Evolutionary conservation across 164 flowering plant species (phyloP).

Genomic region (Umbellularia californica): DNA sequence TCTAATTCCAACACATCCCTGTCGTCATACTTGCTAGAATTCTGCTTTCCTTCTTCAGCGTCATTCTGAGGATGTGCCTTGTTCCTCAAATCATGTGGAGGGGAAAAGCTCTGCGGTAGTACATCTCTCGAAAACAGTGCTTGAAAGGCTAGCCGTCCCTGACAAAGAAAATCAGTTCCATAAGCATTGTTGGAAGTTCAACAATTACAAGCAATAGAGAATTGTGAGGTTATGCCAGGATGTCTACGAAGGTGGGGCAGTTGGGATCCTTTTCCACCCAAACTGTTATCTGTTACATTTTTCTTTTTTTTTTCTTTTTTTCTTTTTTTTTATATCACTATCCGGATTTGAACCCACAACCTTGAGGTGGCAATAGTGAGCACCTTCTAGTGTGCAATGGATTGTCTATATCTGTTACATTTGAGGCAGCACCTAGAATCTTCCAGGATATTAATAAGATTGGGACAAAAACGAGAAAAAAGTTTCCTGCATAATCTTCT

Average conservation of each 20-base stretch:
- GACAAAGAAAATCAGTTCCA: conserved; percentile 16
- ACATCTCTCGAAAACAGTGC: conserved; percentile 75
- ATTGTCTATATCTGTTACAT: too few relatives aligned
- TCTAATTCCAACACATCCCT: conserved; percentile 25
- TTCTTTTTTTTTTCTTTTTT: too few relatives aligned
- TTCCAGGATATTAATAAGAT: not conserved
- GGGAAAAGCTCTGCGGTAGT: conserved; percentile 90
- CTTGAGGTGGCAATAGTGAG: too few relatives aligned
- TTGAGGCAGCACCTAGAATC: not conserved
- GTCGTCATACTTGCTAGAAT: conserved; percentile 14
- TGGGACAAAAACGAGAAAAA: not conserved
- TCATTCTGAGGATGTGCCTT: conserved; percentile 19
- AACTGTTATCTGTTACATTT: not conserved
- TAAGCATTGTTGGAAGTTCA: conserved; percentile 7
- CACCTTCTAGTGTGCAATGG: too few relatives aligned
- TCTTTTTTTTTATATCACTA: too few relatives aligned
- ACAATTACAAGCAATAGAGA: not conserved
- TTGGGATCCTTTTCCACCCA: not conserved
- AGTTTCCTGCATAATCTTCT: not conserved
- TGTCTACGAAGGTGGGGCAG: not conserved
- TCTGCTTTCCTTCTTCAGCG: conserved; percentile 23
- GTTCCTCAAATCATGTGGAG: conserved; percentile 35
- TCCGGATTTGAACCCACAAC: too few relatives aligned
- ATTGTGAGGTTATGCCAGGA: not conserved
- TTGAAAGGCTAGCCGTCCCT: conserved; percentile 94